phyloP scores from a whole-genome alignment of 352 stramenopile genomes.

The Elongisporangium senticosum region DNA sequence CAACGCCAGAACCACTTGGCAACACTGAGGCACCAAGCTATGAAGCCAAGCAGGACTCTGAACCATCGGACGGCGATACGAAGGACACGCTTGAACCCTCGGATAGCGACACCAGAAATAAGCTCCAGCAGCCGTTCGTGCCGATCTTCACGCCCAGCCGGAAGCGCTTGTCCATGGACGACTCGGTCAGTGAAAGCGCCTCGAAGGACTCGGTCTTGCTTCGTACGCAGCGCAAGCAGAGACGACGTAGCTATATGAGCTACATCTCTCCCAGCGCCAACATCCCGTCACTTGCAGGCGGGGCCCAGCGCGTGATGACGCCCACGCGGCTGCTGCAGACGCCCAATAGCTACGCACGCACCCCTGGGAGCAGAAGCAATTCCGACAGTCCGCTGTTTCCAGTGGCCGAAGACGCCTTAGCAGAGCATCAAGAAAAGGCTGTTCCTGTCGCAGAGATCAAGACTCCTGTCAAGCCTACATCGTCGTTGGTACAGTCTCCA shows the following conservation, averaged over 20 bases:
- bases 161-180: background rate
- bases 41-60: background rate
- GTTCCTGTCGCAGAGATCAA: background rate
- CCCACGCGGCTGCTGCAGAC: conserved; percentile 18
- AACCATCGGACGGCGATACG: background rate
- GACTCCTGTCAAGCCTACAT: background rate
- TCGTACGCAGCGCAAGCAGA: conserved; percentile 21
- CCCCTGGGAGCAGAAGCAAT: background rate
- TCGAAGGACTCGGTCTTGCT: conserved; percentile 4
- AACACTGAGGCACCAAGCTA: background rate
- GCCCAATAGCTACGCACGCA: background rate
- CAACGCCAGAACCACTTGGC: background rate
- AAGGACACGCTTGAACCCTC: background rate
- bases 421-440: background rate
- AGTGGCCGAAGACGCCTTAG: background rate
- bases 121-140: background rate
- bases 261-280: conserved; percentile 44
- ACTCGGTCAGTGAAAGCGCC: background rate
- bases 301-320: conserved; percentile 53
- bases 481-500: background rate
- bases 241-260: conserved; percentile 42
- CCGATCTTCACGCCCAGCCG: background rate
- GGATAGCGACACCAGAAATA: background rate
- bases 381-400: background rate
- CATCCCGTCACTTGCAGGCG: conserved; percentile 39